Evolutionary conservation across 192 early-diverging fungal species (phyloP).

Genomic region (Allomyces arbusculus): DNA sequence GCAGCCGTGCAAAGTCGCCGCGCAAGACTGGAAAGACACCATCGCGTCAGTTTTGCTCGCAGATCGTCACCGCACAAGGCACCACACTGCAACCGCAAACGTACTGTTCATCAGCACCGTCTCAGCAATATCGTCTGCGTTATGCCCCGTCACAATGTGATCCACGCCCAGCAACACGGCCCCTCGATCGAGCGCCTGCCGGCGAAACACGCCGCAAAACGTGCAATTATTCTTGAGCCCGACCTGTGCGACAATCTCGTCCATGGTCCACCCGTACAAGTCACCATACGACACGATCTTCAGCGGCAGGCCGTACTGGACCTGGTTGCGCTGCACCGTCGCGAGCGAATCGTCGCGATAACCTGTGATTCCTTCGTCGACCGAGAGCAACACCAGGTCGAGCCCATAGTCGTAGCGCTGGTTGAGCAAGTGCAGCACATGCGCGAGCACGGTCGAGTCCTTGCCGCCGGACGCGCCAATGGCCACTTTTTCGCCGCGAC

Average conservation of each 20-base stretch:
- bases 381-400: slow-evolving; percentile 71
- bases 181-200: slow-evolving; percentile 90
- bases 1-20: slow-evolving; percentile 77
- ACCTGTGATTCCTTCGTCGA: slow-evolving; percentile 95
- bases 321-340: slow-evolving; percentile 88
- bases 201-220: slow-evolving; percentile 93
- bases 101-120: slow-evolving; percentile 95
- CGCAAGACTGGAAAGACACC: slow-evolving; percentile 47
- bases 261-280: slow-evolving; percentile 98
- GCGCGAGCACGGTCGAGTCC: slow-evolving; percentile 90
- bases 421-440: slow-evolving; percentile 85
- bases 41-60: not conserved
- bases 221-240: slow-evolving; percentile 98
- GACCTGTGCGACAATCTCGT: slow-evolving; percentile 81
- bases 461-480: slow-evolving; percentile 90
- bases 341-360: slow-evolving; percentile 96
- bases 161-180: slow-evolving; percentile 72
- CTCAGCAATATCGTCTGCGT: slow-evolving; percentile 97
- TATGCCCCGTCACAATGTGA: slow-evolving; percentile 96
- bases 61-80: no score
- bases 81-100: not conserved
- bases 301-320: slow-evolving; percentile 81
- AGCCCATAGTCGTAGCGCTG: slow-evolving; percentile 80
- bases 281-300: slow-evolving; percentile 87
- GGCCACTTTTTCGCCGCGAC: slow-evolving; percentile 66